These are phyloP conservation scores for Suzukiozyma palmioleophila DNA, from an alignment of 1,139 yeast species.

Conservation along the genomic window DNA sequence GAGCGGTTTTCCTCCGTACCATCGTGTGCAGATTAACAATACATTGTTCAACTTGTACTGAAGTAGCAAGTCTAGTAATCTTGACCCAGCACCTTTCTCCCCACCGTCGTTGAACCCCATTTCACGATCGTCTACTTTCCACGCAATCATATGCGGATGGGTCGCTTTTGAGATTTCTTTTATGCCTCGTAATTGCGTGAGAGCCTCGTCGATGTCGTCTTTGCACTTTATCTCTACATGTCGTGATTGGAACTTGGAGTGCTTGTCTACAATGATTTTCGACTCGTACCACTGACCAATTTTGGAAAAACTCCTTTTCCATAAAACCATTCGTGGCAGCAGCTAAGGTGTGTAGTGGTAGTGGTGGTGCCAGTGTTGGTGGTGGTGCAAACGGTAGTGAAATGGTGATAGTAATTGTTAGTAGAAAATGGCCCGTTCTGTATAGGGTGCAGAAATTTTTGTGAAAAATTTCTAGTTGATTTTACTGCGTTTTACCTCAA, in stretches of 20 bases:
- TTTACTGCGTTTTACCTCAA: no score
- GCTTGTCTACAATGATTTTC: conserved; percentile 33
- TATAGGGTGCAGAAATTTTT: no score
- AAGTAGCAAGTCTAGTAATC: conserved; percentile 46
- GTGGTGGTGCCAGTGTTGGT: neutral
- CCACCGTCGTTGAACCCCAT: conserved; percentile 63
- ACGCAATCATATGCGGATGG: conserved; percentile 67
- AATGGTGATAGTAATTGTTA: no score
- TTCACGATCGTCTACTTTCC: conserved; percentile 29
- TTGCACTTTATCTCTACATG: conserved; percentile 33
- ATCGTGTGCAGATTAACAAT: conserved; percentile 59
- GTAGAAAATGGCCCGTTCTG: no score
- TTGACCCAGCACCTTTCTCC: conserved; percentile 61
- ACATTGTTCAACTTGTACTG: conserved; percentile 46
- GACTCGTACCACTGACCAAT: conserved; percentile 27
- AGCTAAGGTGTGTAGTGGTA: no score
- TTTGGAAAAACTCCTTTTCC: neutral
- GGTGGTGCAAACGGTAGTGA: no score
- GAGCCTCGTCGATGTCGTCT: conserved; percentile 33
- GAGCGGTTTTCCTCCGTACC: conserved; percentile 70
- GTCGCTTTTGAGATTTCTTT: conserved; percentile 48
- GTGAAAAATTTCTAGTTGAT: no score
- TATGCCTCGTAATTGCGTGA: conserved; percentile 31
- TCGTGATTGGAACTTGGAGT: conserved; percentile 62
- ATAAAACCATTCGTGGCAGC: neutral